These are phyloP conservation scores for Phyllosticta citribraziliensis DNA, from an alignment of 2,329 filamentous ascomycete species.

Conservation along the genomic window DNA sequence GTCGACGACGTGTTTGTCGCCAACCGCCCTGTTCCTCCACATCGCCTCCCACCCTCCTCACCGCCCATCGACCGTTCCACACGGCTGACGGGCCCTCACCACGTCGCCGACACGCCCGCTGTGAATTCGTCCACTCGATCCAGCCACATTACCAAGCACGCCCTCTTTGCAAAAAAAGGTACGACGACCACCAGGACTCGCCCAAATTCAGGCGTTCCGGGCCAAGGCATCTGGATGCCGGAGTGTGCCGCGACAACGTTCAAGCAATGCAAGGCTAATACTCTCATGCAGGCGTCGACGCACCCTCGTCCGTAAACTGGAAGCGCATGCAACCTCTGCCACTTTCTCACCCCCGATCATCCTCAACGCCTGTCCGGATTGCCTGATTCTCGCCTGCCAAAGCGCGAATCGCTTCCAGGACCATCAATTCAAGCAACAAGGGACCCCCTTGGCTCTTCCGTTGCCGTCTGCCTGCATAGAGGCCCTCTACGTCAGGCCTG, in stretches of 20 bases:
- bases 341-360: conserved; percentile 20
- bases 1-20: not conserved
- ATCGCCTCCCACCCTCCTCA: not conserved
- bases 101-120: not conserved
- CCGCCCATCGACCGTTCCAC: not conserved
- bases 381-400: conserved; percentile 14
- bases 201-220: conserved; percentile 5
- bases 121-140: not conserved
- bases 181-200: conserved; percentile 2
- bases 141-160: not conserved
- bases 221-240: not conserved
- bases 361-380: conserved; percentile 21
- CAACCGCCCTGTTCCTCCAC: not conserved
- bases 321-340: conserved; percentile 21
- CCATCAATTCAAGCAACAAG: conserved; percentile 5
- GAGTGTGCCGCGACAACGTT: conserved; percentile 13
- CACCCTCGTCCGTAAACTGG: conserved; percentile 15
- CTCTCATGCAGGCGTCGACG: conserved; percentile 23
- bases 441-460: not conserved
- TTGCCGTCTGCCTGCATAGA: not conserved
- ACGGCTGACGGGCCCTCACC: not conserved
- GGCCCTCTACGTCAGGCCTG: not conserved
- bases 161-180: not conserved
- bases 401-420: conserved; percentile 1
- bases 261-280: conserved; percentile 20